Conservation (phyloP, 768 basidiomycete genomes). For the Gelatoporia subvermispora region DNA sequence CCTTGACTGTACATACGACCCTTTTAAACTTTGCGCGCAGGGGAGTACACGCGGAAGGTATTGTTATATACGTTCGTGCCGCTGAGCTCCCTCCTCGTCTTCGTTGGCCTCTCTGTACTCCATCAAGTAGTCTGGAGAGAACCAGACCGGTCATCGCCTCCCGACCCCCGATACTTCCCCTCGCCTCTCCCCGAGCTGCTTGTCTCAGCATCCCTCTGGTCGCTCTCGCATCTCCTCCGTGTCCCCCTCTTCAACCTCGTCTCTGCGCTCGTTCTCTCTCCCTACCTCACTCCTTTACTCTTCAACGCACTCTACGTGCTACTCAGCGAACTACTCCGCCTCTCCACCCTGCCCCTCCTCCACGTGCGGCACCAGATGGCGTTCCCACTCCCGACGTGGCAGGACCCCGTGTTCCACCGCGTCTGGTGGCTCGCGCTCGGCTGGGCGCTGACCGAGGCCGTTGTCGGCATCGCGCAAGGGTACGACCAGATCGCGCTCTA, state of each 20-base stretch:
- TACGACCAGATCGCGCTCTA: slow-evolving; percentile 67
- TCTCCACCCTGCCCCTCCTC: slow-evolving; percentile 49
- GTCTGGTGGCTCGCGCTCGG: slow-evolving; percentile 79
- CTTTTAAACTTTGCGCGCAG: slow-evolving; percentile 30
- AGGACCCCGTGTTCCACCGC: slow-evolving; percentile 51
- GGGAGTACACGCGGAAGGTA: slow-evolving; percentile 55
- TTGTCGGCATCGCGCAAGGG: slow-evolving; percentile 62
- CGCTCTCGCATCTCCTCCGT: slow-evolving; percentile 50
- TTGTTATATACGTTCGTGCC: slow-evolving; percentile 60
- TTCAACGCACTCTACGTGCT: slow-evolving; percentile 44
- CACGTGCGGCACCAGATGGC: slow-evolving; percentile 42
- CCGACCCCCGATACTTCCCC: slow-evolving; percentile 47
- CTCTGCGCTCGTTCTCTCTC: slow-evolving; percentile 24
- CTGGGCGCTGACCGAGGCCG: slow-evolving; percentile 67
- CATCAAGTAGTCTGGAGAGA: slow-evolving; percentile 47
- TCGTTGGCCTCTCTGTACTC: slow-evolving; percentile 45
- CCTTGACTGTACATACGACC: neutral
- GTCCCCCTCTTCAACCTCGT: slow-evolving; percentile 39
- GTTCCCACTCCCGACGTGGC: slow-evolving; percentile 45
- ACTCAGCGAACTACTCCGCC: slow-evolving; percentile 49
- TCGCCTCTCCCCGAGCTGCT: slow-evolving; percentile 65
- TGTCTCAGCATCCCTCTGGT: slow-evolving; percentile 57
- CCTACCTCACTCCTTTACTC: slow-evolving; percentile 30
- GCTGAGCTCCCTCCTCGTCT: slow-evolving; percentile 41
- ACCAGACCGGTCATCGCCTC: slow-evolving; percentile 22